Conservation (phyloP, 306 rosid genomes). For the Purshia tridentata region DNA sequence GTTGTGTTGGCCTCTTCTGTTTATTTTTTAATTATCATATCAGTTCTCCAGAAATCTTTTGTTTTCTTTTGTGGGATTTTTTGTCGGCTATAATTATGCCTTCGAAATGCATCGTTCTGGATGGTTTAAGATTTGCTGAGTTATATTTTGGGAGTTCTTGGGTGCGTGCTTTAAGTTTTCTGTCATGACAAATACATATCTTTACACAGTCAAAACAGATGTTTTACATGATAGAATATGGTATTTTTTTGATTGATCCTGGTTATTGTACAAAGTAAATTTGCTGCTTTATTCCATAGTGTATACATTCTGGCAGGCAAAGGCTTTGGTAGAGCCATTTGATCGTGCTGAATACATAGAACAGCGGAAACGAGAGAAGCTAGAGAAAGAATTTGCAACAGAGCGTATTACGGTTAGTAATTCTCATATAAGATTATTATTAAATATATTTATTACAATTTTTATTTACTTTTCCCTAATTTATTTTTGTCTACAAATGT, state of each 20-base stretch:
- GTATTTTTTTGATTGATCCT: background rate
- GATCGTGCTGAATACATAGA: slow-evolving; percentile 60
- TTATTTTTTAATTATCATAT: background rate
- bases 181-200: background rate
- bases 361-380: slow-evolving; percentile 58
- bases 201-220: background rate
- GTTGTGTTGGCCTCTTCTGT: background rate
- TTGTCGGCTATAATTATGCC: background rate
- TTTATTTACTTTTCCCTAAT: too few species aligned
- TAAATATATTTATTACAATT: too few species aligned
- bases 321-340: slow-evolving; percentile 63
- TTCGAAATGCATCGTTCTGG: background rate
- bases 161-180: background rate
- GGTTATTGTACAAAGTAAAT: background rate
- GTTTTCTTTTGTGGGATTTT: background rate
- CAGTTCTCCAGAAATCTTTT: background rate
- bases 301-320: slow-evolving; percentile 60
- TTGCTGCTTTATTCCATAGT: background rate
- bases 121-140: background rate
- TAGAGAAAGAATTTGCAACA: slow-evolving; percentile 72
- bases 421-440: slow-evolving; percentile 3
- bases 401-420: slow-evolving; percentile 66
- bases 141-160: background rate
- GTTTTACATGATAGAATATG: background rate
- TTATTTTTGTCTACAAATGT: background rate